A percentile compares a stretch with the other conserved stretches of the same genome.
These are phyloP conservation scores for Barnettozyma sp. DNA, from an alignment of 805 yeast species.

Conservation along the genomic window DNA sequence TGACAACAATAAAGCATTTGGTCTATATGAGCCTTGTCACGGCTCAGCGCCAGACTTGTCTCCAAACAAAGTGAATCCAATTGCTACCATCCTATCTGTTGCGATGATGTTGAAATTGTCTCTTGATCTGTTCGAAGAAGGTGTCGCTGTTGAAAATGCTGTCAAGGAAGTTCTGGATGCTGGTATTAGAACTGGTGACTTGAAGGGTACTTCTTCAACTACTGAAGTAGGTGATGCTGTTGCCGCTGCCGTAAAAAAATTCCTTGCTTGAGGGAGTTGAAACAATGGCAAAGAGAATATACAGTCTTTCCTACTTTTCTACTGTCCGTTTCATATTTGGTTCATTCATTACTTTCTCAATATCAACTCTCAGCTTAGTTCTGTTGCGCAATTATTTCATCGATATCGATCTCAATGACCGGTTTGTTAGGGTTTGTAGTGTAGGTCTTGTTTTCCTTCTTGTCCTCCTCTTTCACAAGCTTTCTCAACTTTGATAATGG, in stretches of 20 bases:
- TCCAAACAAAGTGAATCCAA: conserved; percentile 83
- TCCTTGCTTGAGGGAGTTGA: conserved; percentile 31
- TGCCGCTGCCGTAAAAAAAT: conserved; percentile 59
- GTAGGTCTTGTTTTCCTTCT: conserved; percentile 35
- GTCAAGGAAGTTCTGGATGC: conserved; percentile 74
- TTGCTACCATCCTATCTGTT: conserved; percentile 90
- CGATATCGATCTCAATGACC: conserved; percentile 66
- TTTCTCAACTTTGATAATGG: conserved; percentile 64
- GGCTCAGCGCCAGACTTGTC: conserved; percentile 97
- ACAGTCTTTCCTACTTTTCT: no score
- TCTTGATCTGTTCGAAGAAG: conserved; percentile 75
- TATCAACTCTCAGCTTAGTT: conserved; percentile 43
- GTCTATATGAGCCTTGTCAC: conserved; percentile 96
- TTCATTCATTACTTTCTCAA: no score
- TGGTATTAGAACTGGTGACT: conserved; percentile 87
- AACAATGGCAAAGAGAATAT: no score
- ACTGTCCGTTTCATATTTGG: no score
- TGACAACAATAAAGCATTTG: conserved; percentile 89
- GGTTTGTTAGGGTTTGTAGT: conserved; percentile 61
- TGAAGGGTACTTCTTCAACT: conserved; percentile 80
- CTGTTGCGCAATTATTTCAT: conserved; percentile 57
- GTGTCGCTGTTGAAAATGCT: conserved; percentile 82
- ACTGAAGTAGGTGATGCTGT: conserved; percentile 92
- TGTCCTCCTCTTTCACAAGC: conserved; percentile 47
- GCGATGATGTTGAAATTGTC: conserved; percentile 97